These are phyloP conservation scores for Thoreauomyces humboldtii DNA, from an alignment of 192 early-diverging fungal genomes.

Conservation along the genomic window DNA sequence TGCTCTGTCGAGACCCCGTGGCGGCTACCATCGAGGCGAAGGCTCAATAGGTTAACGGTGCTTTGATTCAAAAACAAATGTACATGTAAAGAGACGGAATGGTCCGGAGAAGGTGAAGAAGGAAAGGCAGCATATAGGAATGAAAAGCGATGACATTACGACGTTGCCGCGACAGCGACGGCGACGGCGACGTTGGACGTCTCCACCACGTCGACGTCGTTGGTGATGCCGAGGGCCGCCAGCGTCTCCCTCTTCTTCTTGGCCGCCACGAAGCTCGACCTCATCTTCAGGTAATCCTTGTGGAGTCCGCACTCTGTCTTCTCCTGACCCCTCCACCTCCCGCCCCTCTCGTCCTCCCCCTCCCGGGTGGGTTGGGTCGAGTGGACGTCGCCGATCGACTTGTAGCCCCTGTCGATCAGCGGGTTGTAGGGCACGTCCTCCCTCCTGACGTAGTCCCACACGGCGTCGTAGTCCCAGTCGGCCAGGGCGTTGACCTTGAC, in stretches of 20 bases:
- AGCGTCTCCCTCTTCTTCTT: constrained; percentile 62
- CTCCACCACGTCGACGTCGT: no score
- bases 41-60: no score
- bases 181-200: no score
- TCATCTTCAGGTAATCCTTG: constrained; percentile 96
- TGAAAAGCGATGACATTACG: no score
- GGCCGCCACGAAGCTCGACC: constrained; percentile 70
- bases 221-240: not conserved
- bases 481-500: constrained; percentile 94
- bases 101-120: no score
- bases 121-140: no score
- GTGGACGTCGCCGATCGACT: constrained; percentile 90
- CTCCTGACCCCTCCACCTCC: constrained; percentile 82
- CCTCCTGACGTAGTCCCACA: constrained; percentile 79
- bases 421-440: constrained; percentile 90
- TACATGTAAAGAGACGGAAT: no score
- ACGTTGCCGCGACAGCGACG: no score
- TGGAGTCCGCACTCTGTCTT: constrained; percentile 96
- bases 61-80: no score
- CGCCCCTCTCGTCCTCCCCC: constrained; percentile 77
- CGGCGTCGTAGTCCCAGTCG: constrained; percentile 84
- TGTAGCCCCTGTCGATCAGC: constrained; percentile 86
- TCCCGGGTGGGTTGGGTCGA: constrained; percentile 70
- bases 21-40: no score
- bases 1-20: no score